A percentile compares a stretch with the other conserved stretches of the same genome.
Evolutionary conservation across 2,329 filamentous ascomycete species (phyloP).

Genomic region (Pyricularia grisea): DNA sequence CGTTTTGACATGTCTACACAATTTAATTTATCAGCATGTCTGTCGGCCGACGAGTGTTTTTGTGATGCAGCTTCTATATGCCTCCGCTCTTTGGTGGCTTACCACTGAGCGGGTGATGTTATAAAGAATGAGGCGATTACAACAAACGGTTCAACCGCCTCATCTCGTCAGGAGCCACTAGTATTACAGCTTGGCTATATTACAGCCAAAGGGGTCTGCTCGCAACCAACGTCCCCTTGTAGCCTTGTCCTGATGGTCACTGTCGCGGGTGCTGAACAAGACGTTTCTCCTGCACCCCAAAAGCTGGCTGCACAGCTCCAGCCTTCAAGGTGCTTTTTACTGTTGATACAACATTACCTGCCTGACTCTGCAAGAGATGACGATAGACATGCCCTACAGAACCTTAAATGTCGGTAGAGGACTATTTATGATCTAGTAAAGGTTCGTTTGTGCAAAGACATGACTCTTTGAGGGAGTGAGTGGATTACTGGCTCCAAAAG

Average conservation of each 20-base stretch:
- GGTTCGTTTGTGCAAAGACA: not conserved
- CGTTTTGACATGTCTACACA: not conserved
- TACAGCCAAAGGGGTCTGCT: too few relatives aligned
- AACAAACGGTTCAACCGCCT: too few relatives aligned
- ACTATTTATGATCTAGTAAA: not conserved
- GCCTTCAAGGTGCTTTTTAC: too few relatives aligned
- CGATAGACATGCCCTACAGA: not conserved
- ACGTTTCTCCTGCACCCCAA: too few relatives aligned
- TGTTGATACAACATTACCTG: too few relatives aligned
- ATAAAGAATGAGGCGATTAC: not conserved
- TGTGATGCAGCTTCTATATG: not conserved
- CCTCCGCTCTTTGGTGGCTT: not conserved
- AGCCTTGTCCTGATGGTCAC: too few relatives aligned
- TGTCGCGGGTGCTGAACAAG: too few relatives aligned
- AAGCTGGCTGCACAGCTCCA: too few relatives aligned
- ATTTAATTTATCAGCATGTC: not conserved
- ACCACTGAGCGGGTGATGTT: not conserved
- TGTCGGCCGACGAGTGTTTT: not conserved
- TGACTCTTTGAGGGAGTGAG: not conserved
- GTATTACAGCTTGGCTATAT: too few relatives aligned
- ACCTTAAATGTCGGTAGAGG: not conserved
- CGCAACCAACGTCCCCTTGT: too few relatives aligned
- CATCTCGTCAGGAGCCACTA: not conserved
- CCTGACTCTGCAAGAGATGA: too few relatives aligned
- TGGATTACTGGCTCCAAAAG: not conserved